Conservation (phyloP, 257 asterid genomes). For the Cinchona pubescens region DNA sequence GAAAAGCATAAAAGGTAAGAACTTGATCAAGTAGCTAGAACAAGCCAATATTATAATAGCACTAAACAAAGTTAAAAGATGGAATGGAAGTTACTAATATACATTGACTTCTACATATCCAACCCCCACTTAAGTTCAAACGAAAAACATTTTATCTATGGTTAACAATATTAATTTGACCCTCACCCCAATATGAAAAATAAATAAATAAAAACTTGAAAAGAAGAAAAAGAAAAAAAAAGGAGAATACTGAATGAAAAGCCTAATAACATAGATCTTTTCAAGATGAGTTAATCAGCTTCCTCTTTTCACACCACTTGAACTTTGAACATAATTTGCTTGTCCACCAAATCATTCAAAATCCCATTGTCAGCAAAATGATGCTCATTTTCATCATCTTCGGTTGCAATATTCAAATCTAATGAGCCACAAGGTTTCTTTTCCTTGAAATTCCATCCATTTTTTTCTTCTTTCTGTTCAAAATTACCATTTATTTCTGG, state of each 20-base stretch:
- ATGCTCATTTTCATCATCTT: slow-evolving; percentile 33
- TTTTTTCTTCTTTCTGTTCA: slow-evolving; percentile 17
- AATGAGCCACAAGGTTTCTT: slow-evolving; percentile 27
- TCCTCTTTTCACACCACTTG: slow-evolving; percentile 38
- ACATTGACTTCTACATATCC: slow-evolving; percentile 11
- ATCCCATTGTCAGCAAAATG: slow-evolving; percentile 29
- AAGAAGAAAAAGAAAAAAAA: background rate
- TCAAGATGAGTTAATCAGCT: background rate
- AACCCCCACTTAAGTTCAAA: background rate
- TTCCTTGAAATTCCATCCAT: slow-evolving; percentile 9
- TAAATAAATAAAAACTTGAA: background rate
- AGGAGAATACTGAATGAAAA: background rate
- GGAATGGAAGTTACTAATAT: slow-evolving; percentile 1
- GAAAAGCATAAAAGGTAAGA: background rate
- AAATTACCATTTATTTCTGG: background rate
- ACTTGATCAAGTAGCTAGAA: background rate
- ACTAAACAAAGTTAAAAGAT: background rate
- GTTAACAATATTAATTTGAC: slow-evolving; percentile 20
- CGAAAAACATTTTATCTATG: background rate
- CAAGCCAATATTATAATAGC: background rate
- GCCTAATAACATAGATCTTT: background rate
- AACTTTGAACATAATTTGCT: slow-evolving; percentile 51
- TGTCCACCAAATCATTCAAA: slow-evolving; percentile 54
- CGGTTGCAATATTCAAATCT: slow-evolving; percentile 73
- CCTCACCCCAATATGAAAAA: slow-evolving; percentile 21